A percentile compares a stretch with the other conserved stretches of the same genome.
Evolutionary conservation across 345 rosid genomes (phyloP).

Genomic region (Aurinia saxatilis): DNA sequence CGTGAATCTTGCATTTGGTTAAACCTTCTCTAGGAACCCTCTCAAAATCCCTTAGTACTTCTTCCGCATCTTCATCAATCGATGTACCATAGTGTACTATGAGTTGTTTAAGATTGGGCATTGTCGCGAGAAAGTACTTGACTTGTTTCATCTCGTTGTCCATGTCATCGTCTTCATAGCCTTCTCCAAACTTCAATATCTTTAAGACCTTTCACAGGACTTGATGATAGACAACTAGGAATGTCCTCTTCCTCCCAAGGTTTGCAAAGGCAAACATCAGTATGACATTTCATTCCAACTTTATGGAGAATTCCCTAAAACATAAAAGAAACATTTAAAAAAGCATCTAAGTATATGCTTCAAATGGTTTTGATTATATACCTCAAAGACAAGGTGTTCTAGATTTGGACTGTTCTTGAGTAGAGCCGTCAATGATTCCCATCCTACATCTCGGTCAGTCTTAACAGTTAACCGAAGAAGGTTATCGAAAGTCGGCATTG

Average conservation of each 20-base stretch:
- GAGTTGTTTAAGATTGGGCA: slow-evolving; percentile 6
- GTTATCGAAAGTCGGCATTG: background rate
- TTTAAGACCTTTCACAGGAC: too few species aligned
- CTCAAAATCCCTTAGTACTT: background rate
- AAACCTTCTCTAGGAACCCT: slow-evolving; percentile 6
- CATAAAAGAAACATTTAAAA: too few species aligned
- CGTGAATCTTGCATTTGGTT: slow-evolving; percentile 2
- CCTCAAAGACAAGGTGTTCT: background rate
- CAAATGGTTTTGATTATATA: too few species aligned
- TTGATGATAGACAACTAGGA: too few species aligned
- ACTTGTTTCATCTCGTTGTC: slow-evolving; percentile 1
- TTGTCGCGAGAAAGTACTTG: background rate
- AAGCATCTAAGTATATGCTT: too few species aligned
- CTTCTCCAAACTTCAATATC: background rate
- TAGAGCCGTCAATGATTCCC: too few species aligned
- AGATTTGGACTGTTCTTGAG: too few species aligned
- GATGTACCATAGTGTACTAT: background rate
- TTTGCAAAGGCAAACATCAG: background rate
- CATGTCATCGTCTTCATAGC: slow-evolving; percentile 6
- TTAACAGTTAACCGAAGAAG: background rate
- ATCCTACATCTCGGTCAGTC: background rate
- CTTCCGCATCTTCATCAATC: background rate
- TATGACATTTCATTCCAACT: background rate
- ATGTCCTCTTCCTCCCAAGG: background rate
- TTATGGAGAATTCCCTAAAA: slow-evolving; percentile 6